Percentiles rank a stretch among this genome's conserved stretches.
phyloP scores from a whole-genome alignment of 805 yeast genomes.

The Ogataea nakhonphanomensis region DNA sequence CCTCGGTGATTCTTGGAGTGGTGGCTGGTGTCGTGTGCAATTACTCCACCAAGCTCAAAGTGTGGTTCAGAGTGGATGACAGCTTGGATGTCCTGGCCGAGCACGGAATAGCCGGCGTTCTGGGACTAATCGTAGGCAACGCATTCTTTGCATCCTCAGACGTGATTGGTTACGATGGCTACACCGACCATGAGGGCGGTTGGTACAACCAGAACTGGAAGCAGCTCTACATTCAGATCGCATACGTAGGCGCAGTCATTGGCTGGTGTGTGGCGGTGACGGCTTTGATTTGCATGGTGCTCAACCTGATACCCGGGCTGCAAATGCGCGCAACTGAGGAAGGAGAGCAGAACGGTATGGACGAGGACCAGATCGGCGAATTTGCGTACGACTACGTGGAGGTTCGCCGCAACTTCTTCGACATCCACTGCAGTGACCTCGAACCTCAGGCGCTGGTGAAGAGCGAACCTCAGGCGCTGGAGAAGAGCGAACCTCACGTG shows the following conservation, averaged over 20 bases:
- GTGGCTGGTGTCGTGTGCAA: conserved; percentile 83
- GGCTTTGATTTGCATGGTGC: conserved; percentile 65
- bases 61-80: conserved; percentile 79
- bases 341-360: conserved; percentile 87
- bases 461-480: neutral
- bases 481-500: neutral
- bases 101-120: conserved; percentile 94
- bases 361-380: conserved; percentile 96
- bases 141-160: conserved; percentile 84
- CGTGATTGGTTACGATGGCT: conserved; percentile 88
- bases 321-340: conserved; percentile 76
- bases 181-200: conserved; percentile 82
- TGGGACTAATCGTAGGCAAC: conserved; percentile 78
- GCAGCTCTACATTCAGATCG: conserved; percentile 87
- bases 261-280: conserved; percentile 80
- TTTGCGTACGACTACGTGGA: conserved; percentile 98
- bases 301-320: conserved; percentile 78
- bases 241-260: conserved; percentile 67
- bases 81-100: conserved; percentile 95
- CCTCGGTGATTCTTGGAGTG: conserved; percentile 80
- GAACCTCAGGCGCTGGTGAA: neutral
- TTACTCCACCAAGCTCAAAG: conserved; percentile 84
- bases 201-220: conserved; percentile 90
- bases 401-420: conserved; percentile 85
- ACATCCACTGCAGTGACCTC: conserved; percentile 20